Conservation (phyloP, 2,329 filamentous ascomycete genomes). For the Huntiella decipiens region DNA sequence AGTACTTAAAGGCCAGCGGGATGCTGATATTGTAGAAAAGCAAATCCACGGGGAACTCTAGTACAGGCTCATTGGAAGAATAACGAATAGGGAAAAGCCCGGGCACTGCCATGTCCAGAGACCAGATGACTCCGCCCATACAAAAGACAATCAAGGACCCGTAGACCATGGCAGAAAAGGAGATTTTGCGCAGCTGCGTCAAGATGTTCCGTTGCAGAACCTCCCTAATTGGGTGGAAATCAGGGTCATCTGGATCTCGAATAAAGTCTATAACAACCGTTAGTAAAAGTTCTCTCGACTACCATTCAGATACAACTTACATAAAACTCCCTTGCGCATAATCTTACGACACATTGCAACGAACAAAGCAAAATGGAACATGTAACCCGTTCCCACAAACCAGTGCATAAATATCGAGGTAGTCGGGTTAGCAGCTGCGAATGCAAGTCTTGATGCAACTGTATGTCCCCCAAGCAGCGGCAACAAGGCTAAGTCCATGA, state of each 20-base stretch:
- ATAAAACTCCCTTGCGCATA: constrained; percentile 83
- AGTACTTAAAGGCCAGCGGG: constrained; percentile 64
- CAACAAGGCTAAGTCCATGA: constrained; percentile 74
- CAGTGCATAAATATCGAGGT: constrained; percentile 94
- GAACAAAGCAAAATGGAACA: constrained; percentile 98
- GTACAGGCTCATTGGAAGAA: constrained; percentile 74
- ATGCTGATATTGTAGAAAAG: constrained; percentile 95
- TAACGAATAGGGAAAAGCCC: constrained; percentile 79
- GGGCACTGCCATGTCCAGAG: constrained; percentile 47
- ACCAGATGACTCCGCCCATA: constrained; percentile 89
- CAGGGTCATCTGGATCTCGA: constrained; percentile 90
- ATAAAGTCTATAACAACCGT: constrained; percentile 54
- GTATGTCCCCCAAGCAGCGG: constrained; percentile 75
- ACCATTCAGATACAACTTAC: constrained; percentile 29
- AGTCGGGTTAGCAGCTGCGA: constrained; percentile 59
- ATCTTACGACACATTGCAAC: constrained; percentile 98
- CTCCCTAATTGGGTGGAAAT: constrained; percentile 92
- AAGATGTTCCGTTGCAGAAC: constrained; percentile 83
- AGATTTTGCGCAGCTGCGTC: constrained; percentile 86
- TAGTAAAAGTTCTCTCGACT: neutral
- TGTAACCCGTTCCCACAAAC: constrained; percentile 97
- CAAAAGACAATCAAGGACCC: constrained; percentile 83
- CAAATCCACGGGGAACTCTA: constrained; percentile 87
- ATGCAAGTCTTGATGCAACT: constrained; percentile 56
- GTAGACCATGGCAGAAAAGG: constrained; percentile 90